Conservation (phyloP, 1,284 basidiomycete genomes). For the Earliella scabrosa region DNA sequence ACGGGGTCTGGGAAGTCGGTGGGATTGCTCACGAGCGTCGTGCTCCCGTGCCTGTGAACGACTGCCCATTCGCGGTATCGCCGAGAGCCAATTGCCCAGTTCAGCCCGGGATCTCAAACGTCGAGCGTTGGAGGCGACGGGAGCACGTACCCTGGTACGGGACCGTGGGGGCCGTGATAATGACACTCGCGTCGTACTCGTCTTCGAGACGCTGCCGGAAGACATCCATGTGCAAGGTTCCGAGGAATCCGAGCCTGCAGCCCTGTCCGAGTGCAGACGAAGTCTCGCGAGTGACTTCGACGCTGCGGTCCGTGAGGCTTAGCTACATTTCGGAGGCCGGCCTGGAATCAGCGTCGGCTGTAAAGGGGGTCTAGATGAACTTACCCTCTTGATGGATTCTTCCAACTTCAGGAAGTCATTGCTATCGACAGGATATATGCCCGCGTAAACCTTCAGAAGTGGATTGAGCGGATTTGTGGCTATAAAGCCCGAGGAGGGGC, state of each 20-base stretch:
- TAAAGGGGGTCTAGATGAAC: conserved; percentile 30
- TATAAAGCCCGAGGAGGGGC: neutral
- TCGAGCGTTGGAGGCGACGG: neutral
- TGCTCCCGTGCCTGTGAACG: conserved; percentile 67
- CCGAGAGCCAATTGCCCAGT: conserved; percentile 3
- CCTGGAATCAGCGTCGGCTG: conserved; percentile 1
- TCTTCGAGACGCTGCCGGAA: conserved; percentile 96
- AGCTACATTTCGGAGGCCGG: conserved; percentile 52
- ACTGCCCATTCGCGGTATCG: conserved; percentile 48
- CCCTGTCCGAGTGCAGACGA: conserved; percentile 96
- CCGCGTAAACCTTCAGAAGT: conserved; percentile 82
- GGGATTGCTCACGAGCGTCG: conserved; percentile 84
- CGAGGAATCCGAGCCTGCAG: conserved; percentile 93
- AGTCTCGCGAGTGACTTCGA: conserved; percentile 91
- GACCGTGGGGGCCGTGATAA: conserved; percentile 92
- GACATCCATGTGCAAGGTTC: conserved; percentile 97
- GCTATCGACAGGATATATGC: conserved; percentile 92
- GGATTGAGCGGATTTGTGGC: neutral
- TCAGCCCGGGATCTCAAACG: conserved; percentile 15
- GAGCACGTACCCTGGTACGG: conserved; percentile 78
- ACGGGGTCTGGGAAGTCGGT: conserved; percentile 88
- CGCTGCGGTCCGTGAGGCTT: conserved; percentile 86
- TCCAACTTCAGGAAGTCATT: conserved; percentile 94
- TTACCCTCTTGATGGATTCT: conserved; percentile 91
- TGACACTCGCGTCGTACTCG: conserved; percentile 91